Evolutionary conservation across 805 yeast genomes (phyloP), one percentile per base, ranked within the genome.

Genomic region (Starmera pachycereana): DNA sequence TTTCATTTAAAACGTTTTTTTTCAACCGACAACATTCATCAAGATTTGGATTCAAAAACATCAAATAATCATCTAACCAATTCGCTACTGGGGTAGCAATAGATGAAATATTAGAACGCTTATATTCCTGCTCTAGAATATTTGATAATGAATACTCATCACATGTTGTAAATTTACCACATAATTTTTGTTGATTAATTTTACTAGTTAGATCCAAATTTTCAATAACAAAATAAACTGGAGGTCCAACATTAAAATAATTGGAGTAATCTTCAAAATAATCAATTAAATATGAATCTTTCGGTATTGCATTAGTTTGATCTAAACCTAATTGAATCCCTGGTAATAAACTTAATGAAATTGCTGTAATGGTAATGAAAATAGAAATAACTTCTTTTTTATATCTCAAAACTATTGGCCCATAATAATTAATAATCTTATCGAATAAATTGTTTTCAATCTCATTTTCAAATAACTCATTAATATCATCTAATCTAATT

Each of bases 1-100:
- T 81, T 3, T 64, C 60, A 16, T 66, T 62, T 18, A 60, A 53
- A 2, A 64, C 54, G 1, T 65, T 64, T 50, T 80, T 81, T 46
- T 72, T 75, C 34, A 80, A 59, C 22, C 90, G 65, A 54, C 98
- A 90, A 59, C 98, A 90, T 45, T 83, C 83, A 46, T 81, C 90
- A 36, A 89, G 66, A 33, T 74, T 74, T 0, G 98, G 98, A 52
- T 88, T 88, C 44, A 89, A 63, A 82, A 90, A 90, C 31, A 79
- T 71, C 45, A 90, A 67, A 53, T 76, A 90, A 55, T 92, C 97
- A 60, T 90, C 98, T 38, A 89, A 64, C 97, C 97, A 90, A 48
- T 83, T 82, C 1, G 96, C 80, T 2, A 86, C 74, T 0, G 97
- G 96, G 36, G 86, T 92, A 2, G 74, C 71, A 29, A 90, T 69